Evolutionary conservation across 495 filamentous ascomycete genomes (phyloP).

Genomic region (Trichoderma virens): DNA sequence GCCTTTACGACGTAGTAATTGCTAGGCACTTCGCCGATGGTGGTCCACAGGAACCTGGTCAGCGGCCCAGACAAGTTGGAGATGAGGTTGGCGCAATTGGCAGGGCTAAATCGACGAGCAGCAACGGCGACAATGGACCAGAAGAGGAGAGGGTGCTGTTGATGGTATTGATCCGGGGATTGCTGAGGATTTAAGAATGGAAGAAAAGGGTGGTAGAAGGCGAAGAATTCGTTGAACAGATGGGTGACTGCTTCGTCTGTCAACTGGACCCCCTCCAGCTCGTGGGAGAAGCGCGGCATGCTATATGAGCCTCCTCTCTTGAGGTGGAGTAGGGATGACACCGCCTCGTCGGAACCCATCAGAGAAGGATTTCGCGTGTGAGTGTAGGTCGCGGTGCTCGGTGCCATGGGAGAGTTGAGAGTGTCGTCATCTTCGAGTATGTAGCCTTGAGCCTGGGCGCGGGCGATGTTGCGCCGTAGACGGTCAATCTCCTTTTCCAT

Average conservation of each 20-base stretch:
- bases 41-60: slow-evolving; percentile 71
- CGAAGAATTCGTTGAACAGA: slow-evolving; percentile 76
- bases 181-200: slow-evolving; percentile 69
- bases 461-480: slow-evolving; percentile 37
- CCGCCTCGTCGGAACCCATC: slow-evolving; percentile 80
- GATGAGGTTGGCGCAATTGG: slow-evolving; percentile 53
- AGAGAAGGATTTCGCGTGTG: slow-evolving; percentile 49
- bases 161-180: slow-evolving; percentile 67
- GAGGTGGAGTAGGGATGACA: slow-evolving; percentile 72
- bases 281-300: slow-evolving; percentile 41
- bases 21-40: slow-evolving; percentile 72
- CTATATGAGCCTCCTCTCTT: slow-evolving; percentile 49
- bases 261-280: slow-evolving; percentile 68
- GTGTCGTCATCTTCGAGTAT: slow-evolving; percentile 42
- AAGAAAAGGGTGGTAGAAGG: slow-evolving; percentile 75
- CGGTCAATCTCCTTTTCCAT: slow-evolving; percentile 81
- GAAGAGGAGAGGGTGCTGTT: slow-evolving; percentile 67
- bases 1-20: slow-evolving; percentile 90
- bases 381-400: slow-evolving; percentile 40
- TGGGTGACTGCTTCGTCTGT: slow-evolving; percentile 63
- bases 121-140: slow-evolving; percentile 84
- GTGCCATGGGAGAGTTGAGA: slow-evolving; percentile 48
- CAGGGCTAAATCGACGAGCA: slow-evolving; percentile 57
- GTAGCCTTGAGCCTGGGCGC: slow-evolving; percentile 42
- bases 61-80: slow-evolving; percentile 64